Base-by-base conservation (phyloP, 139 green algal species). In the Chlorella sp. region DNA sequence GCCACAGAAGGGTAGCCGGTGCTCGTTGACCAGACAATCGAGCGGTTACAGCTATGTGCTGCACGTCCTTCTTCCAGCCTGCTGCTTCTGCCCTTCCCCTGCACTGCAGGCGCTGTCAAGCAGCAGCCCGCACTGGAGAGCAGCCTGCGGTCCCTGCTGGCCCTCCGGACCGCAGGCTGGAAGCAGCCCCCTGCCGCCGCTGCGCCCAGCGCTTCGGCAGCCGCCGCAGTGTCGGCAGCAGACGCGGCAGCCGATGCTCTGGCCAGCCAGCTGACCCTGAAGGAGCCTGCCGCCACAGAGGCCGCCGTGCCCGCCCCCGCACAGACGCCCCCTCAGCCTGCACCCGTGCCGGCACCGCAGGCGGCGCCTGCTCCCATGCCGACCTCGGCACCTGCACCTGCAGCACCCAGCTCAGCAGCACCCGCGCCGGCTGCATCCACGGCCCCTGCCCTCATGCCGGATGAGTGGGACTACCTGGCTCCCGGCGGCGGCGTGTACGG, bases 401-500 rank as follows among this genome's bases (percentile, higher is more conserved):
- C 51, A 23, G 51, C 51, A 11, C 44, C 44, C 44, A 11, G n/a
- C n/a, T n/a, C n/a, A n/a, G n/a, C n/a, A n/a, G n/a, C n/a, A n/a
- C n/a, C n/a, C 9, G 44, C 44, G 44, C 44, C 44, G 44, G 44
- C 44, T 16, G 44, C 44, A 51, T n/a, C 44, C 9, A 9, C 44
- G 44, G 44, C n/a, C n/a, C n/a, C n/a, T n/a, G n/a, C n/a, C n/a
- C n/a, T 11, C 44, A 60, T 75, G 69, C 16, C 16, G 1, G 69
- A 75, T 17, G 15, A 56, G 18, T 75, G 69, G 69, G 69, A 39
- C 25, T 82, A 82, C 36, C 76, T 82, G 7, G 60, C 63, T 4
- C 56, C 76, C 0, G 60, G 60, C 0, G 76, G 36, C 36, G 41
- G 36, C 57, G 5, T 44, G 76, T 71, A 30, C 20, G 76, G 76